These are phyloP conservation scores for Candida buenavistaensis DNA, from an alignment of 1,139 yeast species.

Conservation along the genomic window DNA sequence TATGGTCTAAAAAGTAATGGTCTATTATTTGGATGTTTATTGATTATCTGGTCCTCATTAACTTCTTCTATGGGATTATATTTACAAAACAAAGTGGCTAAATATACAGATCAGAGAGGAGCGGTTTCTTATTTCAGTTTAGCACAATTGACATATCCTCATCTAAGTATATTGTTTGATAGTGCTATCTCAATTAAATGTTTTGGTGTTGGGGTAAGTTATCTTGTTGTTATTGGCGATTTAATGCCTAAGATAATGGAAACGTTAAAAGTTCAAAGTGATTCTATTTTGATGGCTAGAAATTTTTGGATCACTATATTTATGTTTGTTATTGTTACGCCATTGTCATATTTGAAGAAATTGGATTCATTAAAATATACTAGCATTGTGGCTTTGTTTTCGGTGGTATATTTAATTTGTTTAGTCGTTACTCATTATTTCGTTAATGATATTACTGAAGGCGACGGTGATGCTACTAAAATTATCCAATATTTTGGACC, in stretches of 20 bases:
- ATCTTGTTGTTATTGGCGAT: constrained; percentile 87
- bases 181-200: constrained; percentile 62
- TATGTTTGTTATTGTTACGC: constrained; percentile 59
- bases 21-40: constrained; percentile 43
- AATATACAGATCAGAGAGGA: constrained; percentile 48
- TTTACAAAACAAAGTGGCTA: constrained; percentile 51
- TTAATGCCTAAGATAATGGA: constrained; percentile 76
- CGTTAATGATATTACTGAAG: constrained; percentile 30
- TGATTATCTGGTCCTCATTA: constrained; percentile 48
- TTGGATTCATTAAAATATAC: constrained; percentile 87
- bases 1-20: constrained; percentile 55
- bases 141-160: constrained; percentile 56
- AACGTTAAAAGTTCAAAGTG: constrained; percentile 32
- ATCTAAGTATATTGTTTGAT: constrained; percentile 45
- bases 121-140: constrained; percentile 54
- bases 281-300: constrained; percentile 35
- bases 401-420: constrained; percentile 77
- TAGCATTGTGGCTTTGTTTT: constrained; percentile 76
- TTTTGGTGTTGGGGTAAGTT: constrained; percentile 90
- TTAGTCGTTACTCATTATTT: constrained; percentile 69
- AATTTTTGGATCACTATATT: constrained; percentile 72
- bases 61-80: constrained; percentile 56
- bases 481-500: constrained; percentile 39
- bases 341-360: constrained; percentile 70
- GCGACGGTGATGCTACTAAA: constrained; percentile 15